Conservation (phyloP, 805 yeast genomes). For the Wickerhamomyces chambardii region DNA sequence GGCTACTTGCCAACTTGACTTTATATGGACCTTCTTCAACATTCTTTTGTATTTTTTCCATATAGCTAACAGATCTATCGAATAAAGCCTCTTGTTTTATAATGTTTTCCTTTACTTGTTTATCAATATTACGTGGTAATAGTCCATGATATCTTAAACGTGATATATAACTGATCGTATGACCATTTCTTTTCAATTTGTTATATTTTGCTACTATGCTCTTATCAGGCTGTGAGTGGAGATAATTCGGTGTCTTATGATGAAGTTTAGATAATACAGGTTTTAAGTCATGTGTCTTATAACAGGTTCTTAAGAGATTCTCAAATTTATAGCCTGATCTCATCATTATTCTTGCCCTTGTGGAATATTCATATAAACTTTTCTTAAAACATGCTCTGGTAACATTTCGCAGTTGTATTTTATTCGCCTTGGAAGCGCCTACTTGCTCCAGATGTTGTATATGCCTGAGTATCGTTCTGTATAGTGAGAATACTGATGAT, state of each 20-base stretch:
- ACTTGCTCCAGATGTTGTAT: conserved; percentile 5
- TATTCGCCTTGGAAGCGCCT: background rate
- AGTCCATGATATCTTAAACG: conserved; percentile 3
- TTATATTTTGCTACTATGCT: conserved; percentile 1
- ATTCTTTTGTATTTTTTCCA: conserved; percentile 1
- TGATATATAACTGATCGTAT: conserved; percentile 6
- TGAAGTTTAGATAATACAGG: background rate
- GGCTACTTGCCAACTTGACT: conserved; percentile 5
- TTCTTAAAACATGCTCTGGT: conserved; percentile 1
- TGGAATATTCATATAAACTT: conserved; percentile 6
- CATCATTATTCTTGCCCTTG: background rate
- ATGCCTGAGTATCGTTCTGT: conserved; percentile 21
- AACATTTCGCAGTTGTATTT: background rate
- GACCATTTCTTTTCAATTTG: conserved; percentile 7
- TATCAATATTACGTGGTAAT: conserved; percentile 12
- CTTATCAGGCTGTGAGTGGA: background rate
- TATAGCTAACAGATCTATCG: conserved; percentile 7
- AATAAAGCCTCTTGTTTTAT: conserved; percentile 14
- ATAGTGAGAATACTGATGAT: conserved; percentile 18
- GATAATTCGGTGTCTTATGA: background rate
- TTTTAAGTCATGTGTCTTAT: background rate
- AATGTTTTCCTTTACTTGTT: conserved; percentile 3
- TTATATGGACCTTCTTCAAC: conserved; percentile 10
- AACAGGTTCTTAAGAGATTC: conserved; percentile 4
- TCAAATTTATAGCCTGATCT: conserved; percentile 7